Conservation (phyloP, 768 basidiomycete genomes). For the Auricularia heimuer region DNA sequence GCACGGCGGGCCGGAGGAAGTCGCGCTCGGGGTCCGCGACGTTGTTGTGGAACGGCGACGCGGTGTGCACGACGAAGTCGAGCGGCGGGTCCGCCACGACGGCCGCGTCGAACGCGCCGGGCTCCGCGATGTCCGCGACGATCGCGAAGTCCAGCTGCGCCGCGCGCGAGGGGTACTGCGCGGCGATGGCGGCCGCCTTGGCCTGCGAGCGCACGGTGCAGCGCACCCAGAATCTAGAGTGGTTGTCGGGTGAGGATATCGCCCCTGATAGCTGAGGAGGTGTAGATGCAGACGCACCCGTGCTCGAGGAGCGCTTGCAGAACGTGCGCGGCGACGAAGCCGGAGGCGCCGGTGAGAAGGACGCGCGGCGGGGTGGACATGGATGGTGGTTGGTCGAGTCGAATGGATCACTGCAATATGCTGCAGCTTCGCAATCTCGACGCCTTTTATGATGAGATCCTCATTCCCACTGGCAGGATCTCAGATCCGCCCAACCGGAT, state of each 20-base stretch:
- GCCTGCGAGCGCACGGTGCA: conserved; percentile 53
- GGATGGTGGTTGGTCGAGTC: neutral
- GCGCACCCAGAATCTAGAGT: conserved; percentile 29
- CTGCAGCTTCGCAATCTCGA: too few species aligned
- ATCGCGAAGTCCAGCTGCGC: conserved; percentile 54
- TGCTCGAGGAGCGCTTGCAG: conserved; percentile 46
- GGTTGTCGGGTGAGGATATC: too few species aligned
- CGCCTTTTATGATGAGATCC: too few species aligned
- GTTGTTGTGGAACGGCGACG: conserved; percentile 25
- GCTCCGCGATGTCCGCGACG: conserved; percentile 55
- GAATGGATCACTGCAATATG: too few species aligned
- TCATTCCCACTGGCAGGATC: too few species aligned
- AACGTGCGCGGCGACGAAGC: conserved; percentile 53
- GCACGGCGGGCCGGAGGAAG: conserved; percentile 58
- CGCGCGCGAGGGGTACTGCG: neutral
- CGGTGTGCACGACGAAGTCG: conserved; percentile 38
- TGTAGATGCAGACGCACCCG: conserved; percentile 31
- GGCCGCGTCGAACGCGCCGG: conserved; percentile 37
- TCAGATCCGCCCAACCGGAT: too few species aligned
- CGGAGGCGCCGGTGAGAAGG: conserved; percentile 50
- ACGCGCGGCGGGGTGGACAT: conserved; percentile 25
- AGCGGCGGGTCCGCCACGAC: conserved; percentile 23
- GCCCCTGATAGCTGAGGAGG: neutral
- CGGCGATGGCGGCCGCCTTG: conserved; percentile 45
- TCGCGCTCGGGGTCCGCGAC: conserved; percentile 23